Evolutionary conservation across 345 rosid genomes (phyloP), one percentile per base, ranked within the genome.

Genomic region (Hypericum androsaemum): DNA sequence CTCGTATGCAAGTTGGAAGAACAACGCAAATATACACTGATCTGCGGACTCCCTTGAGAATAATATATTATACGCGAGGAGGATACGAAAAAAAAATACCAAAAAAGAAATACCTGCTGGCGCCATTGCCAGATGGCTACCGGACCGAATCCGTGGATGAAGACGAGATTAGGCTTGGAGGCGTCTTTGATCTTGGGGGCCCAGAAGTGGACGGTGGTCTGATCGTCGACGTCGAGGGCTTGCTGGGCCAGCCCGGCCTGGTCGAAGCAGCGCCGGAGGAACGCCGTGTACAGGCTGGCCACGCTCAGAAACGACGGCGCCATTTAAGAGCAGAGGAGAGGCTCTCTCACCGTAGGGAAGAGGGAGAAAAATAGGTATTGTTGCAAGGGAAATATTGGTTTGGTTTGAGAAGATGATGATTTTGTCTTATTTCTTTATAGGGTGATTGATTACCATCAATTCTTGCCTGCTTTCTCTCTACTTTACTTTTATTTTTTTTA

Each of bases 141-240:
- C 7, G 96, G 96, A 0, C 98, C 98, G 55, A 90, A 90, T 46
- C 96, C 98, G 39, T 90, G 98, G 61, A 90, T 68, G 37, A 90
- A 71, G 39, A 90, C 58, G n/a, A 90, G 47, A 11, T 73, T 59
- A 0, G 84, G 80, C 53, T 77, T 79, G 13, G n/a, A 12, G 13
- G 54, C 12, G n/a, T 39, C 17, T 38, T 50, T 37, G 6, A 35
- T 17, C 39, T 5, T 61, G 9, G 97, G 92, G 0, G 77, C 82
- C 97, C 97, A 89, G 60, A 81, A 74, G 41, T 80, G 83, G 66
- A 89, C 43, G 16, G 77, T 74, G 70, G 95, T 89, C 11, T 76
- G 70, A 0, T 65, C 7, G 61, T 71, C 86, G 12, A 81, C 56
- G 54, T 66, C 38, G 41, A 77, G 37, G 17, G 76, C 48, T 61